Evolutionary conservation across 2,329 filamentous ascomycete genomes (phyloP), one percentile per base, ranked within the genome.

Genomic region (Trichoderma lentiforme): DNA sequence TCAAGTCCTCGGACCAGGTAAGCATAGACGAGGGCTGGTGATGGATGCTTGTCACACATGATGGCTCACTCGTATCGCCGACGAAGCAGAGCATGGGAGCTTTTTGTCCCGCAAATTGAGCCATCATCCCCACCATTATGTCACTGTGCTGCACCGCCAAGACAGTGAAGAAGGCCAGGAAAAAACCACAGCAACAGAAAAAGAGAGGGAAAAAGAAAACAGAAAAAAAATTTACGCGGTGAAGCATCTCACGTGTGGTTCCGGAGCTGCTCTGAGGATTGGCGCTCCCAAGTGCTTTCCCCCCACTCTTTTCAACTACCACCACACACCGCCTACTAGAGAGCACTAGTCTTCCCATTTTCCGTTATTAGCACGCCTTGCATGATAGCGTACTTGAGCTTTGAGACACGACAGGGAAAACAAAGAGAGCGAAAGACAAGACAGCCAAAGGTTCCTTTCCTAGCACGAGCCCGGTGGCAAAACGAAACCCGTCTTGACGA

Each of bases 191-290:
- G 24, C 15, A 58, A 30, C 51, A 51, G 51, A 21, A 62, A 36
- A 6, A 36, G 43, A 57, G 24, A 64, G 2, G 56, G 14, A 64
- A 57, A 8, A 32, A 32, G 34, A 62, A 56, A 36, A 36, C 11
- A n/a, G 9, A 15, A 21, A 56, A 39, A 39, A 57, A 62, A 62
- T 34, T 61, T 62, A 71, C 68, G 68, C 68, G 68, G 68, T 71
- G 60, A 71, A 58, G 68, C 68, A 64, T 60, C 68, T 71, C 68
- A 64, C 68, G 68, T 64, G 68, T 63, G 47, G 39, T 71, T 64
- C 47, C 28, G 21, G 47, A 58, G 47, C 60, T 63, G 47, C 66
- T 26, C 32, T 34, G 43, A 64, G 60, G 60, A 61, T 71, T 71
- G 68, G 60, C 61, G 60, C 60, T 71, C 56, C 8, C 26, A 39